Conservation (phyloP, 164 flowering plant species). For the Stephania cephalantha region DNA sequence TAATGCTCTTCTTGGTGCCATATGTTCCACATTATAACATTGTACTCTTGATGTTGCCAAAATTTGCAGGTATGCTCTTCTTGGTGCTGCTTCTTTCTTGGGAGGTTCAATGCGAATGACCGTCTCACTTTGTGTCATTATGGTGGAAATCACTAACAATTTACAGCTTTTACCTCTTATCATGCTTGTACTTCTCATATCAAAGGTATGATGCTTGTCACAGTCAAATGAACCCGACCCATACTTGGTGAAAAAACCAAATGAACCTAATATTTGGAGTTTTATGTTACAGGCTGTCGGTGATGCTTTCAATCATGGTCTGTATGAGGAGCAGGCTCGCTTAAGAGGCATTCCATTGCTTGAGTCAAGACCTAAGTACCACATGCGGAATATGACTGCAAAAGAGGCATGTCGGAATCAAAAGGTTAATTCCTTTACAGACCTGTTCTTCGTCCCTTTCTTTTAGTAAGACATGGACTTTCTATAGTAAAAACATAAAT, state of each 20-base stretch:
- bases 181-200: slow-evolving; percentile 98
- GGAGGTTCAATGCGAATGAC: slow-evolving; percentile 99
- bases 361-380: slow-evolving; percentile 82
- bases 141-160: slow-evolving; percentile 97
- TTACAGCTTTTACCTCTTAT: slow-evolving; percentile 87
- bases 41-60: neutral
- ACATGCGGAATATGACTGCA: slow-evolving; percentile 84
- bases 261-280: neutral
- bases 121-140: slow-evolving; percentile 92
- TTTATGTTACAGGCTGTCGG: slow-evolving; percentile 76
- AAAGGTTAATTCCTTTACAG: slow-evolving; percentile 42
- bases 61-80: slow-evolving; percentile 71
- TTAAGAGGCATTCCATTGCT: slow-evolving; percentile 81
- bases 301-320: slow-evolving; percentile 93
- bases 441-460: no score
- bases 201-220: slow-evolving; percentile 54
- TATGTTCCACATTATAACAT: neutral
- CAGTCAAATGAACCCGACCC: neutral
- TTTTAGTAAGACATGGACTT: no score
- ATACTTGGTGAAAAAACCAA: neutral
- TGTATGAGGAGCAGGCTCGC: slow-evolving; percentile 88
- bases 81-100: slow-evolving; percentile 98
- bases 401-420: slow-evolving; percentile 78
- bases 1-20: neutral
- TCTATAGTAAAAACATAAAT: no score